Evolutionary conservation across 257 asterid genomes (phyloP), one percentile per base, ranked within the genome.

Genomic region (Nicotiana attenuata): DNA sequence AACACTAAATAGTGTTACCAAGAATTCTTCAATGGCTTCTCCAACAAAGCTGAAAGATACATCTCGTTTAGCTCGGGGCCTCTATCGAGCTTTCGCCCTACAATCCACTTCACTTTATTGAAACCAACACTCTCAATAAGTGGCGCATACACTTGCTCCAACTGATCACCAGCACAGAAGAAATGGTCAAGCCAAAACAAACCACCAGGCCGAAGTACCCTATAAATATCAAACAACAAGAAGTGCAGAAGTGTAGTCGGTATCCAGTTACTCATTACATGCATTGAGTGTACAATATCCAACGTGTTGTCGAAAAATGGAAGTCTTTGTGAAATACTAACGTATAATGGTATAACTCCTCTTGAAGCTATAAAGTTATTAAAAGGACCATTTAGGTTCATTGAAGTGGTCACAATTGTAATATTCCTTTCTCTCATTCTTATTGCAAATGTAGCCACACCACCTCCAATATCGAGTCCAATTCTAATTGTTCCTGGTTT

Each of bases 401-500:
- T 87, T 20, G 96, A 88, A 1, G 89, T 91, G 55, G 98, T 93
- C 15, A 92, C 31, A 0, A 93, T 88, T 19, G 94, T 92, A 7
- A 91, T 76, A 81, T 90, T 89, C 38, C 89, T 87, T 24, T 90
- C 91, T 84, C 87, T 91, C 98, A 92, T 92, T 66, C 97, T 85
- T 33, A 88, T 94, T 0, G 98, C 95, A 80, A 91, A 93, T 28
- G 97, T 93, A 22, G 91, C 97, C 85, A 86, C 91, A 2, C 97
- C 98, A 10, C 97, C 97, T 19, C 98, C 98, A 26, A 93, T 90
- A 82, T 92, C 97, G 7, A 92, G 93, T 10, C 97, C 97, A 8
- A 90, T 89, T 65, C 94, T 85, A 10, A 90, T 68, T 9, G 91
- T 81, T 2, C 97, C 97, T 0, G 91, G 85, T 14, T 80, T 82